phyloP scores from a whole-genome alignment of 2,329 filamentous ascomycete species.

The Claviceps humidiphila region DNA sequence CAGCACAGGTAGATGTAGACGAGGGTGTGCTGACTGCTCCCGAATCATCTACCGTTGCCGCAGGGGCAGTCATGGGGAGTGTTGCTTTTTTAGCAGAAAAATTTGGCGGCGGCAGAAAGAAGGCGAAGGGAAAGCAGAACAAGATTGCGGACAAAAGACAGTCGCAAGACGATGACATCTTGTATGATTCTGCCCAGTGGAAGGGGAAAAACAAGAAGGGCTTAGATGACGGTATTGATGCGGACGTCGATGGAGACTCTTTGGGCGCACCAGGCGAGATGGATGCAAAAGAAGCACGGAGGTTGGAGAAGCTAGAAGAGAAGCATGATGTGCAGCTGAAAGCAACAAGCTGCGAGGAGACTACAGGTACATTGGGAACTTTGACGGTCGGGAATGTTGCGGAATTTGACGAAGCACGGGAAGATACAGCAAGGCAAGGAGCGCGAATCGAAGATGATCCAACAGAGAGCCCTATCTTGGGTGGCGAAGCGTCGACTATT shows the following conservation, averaged over 20 bases:
- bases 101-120: conserved; percentile 17
- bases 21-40: conserved; percentile 8
- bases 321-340: not conserved
- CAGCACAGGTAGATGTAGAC: not conserved
- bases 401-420: conserved; percentile 11
- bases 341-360: not conserved
- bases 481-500: conserved; percentile 13
- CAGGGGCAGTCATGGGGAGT: conserved; percentile 13
- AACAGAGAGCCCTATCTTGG: conserved; percentile 26
- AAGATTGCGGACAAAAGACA: conserved; percentile 27
- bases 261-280: conserved; percentile 15
- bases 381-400: conserved; percentile 10
- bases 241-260: conserved; percentile 13
- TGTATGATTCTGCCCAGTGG: conserved; percentile 31
- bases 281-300: conserved; percentile 2
- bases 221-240: conserved; percentile 12
- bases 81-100: conserved; percentile 23
- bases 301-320: conserved; percentile 3
- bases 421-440: conserved; percentile 13
- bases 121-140: conserved; percentile 15
- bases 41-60: conserved; percentile 14
- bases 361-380: conserved; percentile 7
- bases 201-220: conserved; percentile 28
- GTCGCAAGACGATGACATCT: conserved; percentile 27
- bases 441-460: conserved; percentile 14